Base-by-base conservation (phyloP, 2,329 filamentous ascomycete species). In the Sphaerulina musiva region DNA sequence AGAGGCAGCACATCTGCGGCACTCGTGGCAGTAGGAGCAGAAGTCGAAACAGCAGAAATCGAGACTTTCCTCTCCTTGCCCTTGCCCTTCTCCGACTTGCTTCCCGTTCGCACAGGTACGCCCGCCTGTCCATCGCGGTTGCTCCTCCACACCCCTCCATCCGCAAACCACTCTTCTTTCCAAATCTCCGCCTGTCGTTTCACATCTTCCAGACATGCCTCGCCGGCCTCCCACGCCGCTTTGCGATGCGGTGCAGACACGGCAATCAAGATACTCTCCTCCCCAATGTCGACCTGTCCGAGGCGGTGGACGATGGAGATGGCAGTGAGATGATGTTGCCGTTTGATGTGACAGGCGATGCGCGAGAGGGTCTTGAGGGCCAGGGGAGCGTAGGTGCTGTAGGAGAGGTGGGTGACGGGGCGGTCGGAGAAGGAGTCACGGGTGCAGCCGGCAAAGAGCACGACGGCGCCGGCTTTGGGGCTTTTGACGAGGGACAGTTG, bases 141-240 rank as follows among this genome's bases (percentile, higher is more conserved):
- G 57, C 87, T 89, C 72, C 89, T 84, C 91, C 91, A 96, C 43
- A 93, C 80, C 6, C 80, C 78, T 12, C 84, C 87, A 59, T 86
- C 85, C 20, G 83, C 85, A 76, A 96, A 96, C 69, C 89, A 86
- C 74, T 97, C 92, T 60, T 83, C 77, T 74, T 96, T 96, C 92
- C 92, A 96, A 41, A 98, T 85, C 75, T 98, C 93, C n/a, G 89
- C 89, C 61, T 79, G 83, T 52, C 80, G 81, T 75, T 97, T 98
- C 67, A 88, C 89, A 68, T 82, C 76, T 74, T 97, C 92, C 55
- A 97, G 74, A 34, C 90, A 87, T 73, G 95, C 89, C 74, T 97
- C 92, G 0, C 88, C 92, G 0, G 87, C 92, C 63, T 76, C 74
- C 92, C 92, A 98, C 4, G 89, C 91, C 11, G 86, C 87, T 63